A percentile compares a stretch with the other conserved stretches of the same genome.
Evolutionary conservation across 2,329 filamentous ascomycete species (phyloP).

Genomic region (Calycina herbarum): DNA sequence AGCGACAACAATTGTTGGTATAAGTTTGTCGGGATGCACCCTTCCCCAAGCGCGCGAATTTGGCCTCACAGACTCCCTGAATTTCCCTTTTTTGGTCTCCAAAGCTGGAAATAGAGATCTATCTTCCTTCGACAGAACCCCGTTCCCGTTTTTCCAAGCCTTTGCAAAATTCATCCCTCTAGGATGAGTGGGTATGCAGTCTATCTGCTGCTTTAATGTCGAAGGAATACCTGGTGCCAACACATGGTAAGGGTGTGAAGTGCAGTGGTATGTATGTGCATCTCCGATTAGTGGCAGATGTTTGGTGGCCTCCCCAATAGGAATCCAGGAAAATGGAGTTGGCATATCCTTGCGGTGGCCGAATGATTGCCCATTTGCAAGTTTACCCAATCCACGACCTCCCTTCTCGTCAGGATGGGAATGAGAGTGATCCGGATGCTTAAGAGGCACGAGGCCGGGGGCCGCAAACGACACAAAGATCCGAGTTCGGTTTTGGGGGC

Average conservation of each 20-base stretch:
- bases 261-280: slow-evolving; percentile 59
- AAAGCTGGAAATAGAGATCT: slow-evolving; percentile 42
- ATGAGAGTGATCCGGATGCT: slow-evolving; percentile 61
- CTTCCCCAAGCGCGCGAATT: slow-evolving; percentile 49
- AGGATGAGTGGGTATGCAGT: slow-evolving; percentile 59
- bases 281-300: slow-evolving; percentile 67
- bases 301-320: slow-evolving; percentile 51
- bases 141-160: slow-evolving; percentile 44
- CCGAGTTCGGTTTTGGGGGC: slow-evolving; percentile 63
- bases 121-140: slow-evolving; percentile 43
- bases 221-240: slow-evolving; percentile 43
- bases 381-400: slow-evolving; percentile 51
- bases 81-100: slow-evolving; percentile 25
- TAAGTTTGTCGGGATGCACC: slow-evolving; percentile 51
- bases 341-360: slow-evolving; percentile 50
- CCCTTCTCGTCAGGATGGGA: slow-evolving; percentile 49
- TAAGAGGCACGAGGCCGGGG: slow-evolving; percentile 59
- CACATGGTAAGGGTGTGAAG: slow-evolving; percentile 66
- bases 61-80: slow-evolving; percentile 25
- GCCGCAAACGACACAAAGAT: slow-evolving; percentile 73
- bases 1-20: slow-evolving; percentile 63
- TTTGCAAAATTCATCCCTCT: slow-evolving; percentile 53
- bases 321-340: slow-evolving; percentile 62
- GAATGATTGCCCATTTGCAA: slow-evolving; percentile 61
- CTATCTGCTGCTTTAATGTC: slow-evolving; percentile 43